Base-by-base conservation (phyloP, 129 eudicot species). In the Deinandra increscens region DNA sequence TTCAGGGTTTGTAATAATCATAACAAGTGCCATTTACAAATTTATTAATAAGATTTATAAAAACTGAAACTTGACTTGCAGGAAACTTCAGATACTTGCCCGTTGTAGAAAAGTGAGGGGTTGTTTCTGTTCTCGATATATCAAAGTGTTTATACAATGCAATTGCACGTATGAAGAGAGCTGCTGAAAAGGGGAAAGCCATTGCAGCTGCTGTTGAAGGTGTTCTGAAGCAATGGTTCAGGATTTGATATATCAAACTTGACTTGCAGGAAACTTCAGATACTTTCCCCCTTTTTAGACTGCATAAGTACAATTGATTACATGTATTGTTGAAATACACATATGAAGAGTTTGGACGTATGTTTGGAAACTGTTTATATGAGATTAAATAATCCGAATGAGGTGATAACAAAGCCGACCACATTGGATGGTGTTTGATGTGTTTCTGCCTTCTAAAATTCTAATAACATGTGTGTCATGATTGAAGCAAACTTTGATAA, bases 121-220 rank as follows among this genome's bases (percentile, higher is more conserved):
- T 86, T 56, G 75, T 89, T 70, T 95, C 98, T 54, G 51, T 93
- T 58, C 98, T 93, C 63, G 98, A 93, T 75, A 89, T 93, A 68
- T 95, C 95, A 58, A 93, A 83, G 73, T 93, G 98, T 77, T 85
- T 93, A 55, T 84, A 93, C 76, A 97, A 89, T 80, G 98, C 96
- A 39, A 89, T 93, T 54, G 92, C 97, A 19, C 89, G 98, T 64
- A 81, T 93, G 95, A 97, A 93, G 50, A 79, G 97, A 85, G 98
- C 97, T 49, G 95, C 98, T 56, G 98, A 93, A 77, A 93, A 93
- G 78, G 98, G 98, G 53, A 93, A 93, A 82, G 98, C 98, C 59
- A 93, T 93, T 39, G 98, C 91, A 2, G 97, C 98, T 69, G 98
- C 98, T 60, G 97, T 89, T 83, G 98, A 93, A 83, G 98, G 98